Base-by-base conservation (phyloP, 1,284 basidiomycete species). In the Veloporphyrellus conicus region DNA sequence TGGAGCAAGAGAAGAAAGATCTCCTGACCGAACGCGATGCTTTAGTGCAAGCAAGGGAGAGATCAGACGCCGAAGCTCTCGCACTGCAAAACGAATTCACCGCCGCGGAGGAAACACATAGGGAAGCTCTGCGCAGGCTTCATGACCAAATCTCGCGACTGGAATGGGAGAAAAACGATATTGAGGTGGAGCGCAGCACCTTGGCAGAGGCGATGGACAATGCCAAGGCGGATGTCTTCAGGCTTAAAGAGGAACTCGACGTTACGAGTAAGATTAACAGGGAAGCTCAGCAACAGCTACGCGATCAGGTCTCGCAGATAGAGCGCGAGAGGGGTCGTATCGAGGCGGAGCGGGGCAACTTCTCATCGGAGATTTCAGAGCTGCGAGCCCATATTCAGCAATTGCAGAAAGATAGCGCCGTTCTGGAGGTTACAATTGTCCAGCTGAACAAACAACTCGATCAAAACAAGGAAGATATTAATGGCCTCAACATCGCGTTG, bases 401-500 rank as follows among this genome's bases (percentile, higher is more conserved):
- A 23, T 66, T 94, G 46, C 82, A 90, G 63, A 78, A 85, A 50
- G 84, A 89, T 62, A 92, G 87, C 55, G 84, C 90, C 9, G 81
- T 82, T 54, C 88, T 86, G 70, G 90, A 93, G 52, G 76, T 93
- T 35, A 82, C 82, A 56, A 76, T 94, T 22, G 71, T 81, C n/a
- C 85, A 88, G 56, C 66, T 90, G 42, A 74, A 75, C 48, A 86
- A 86, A 63, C 77, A 86, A 57, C 76, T 78, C 29, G 71, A 74
- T 0, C 77, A 84, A 60, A 77, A 87, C 49, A 82, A 82, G 60
- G 87, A 92, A 44, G 90, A 92, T 63, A 68, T 87, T 36, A 71
- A 79, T 45, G 86, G 88, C 32, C 69, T 93, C 54, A 92, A 92
- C 59, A 87, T 91, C 35, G 91, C 90, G 0, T 67, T 93, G 50